These are phyloP conservation scores for Dendrothele bispora DNA, from an alignment of 768 basidiomycete genomes.

Conservation along the genomic window DNA sequence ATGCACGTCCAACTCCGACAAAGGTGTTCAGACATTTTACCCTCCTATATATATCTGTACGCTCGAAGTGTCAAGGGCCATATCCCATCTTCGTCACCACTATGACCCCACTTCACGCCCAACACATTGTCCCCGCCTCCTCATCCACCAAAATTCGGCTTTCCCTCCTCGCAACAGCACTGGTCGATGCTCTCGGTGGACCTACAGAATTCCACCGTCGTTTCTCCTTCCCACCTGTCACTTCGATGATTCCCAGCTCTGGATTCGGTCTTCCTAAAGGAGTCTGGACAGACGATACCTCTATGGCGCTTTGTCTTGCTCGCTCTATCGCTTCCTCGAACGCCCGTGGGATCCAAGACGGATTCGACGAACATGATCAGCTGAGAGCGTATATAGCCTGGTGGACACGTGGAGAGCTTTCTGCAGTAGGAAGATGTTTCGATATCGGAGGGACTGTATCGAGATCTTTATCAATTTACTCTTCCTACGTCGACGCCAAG, in stretches of 20 bases:
- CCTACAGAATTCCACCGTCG: constrained; percentile 42
- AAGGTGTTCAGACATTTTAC: no score
- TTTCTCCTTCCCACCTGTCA: constrained; percentile 32
- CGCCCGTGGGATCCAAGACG: no score
- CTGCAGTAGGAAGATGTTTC: constrained; percentile 35
- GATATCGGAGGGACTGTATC: constrained; percentile 38
- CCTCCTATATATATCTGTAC: no score
- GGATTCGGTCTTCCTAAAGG: constrained; percentile 37
- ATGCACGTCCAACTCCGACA: no score
- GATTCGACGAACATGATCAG: constrained; percentile 36
- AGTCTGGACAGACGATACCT: constrained; percentile 51
- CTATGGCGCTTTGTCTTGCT: constrained; percentile 46
- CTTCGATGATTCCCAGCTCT: constrained; percentile 36
- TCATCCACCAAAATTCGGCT: constrained; percentile 37
- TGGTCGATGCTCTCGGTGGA: constrained; percentile 47
- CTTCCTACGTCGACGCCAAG: no score
- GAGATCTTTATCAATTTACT: no score
- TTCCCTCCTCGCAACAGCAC: constrained; percentile 38
- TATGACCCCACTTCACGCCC: no score
- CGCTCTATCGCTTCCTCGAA: constrained; percentile 40
- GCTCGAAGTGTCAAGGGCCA: no score
- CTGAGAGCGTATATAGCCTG: constrained; percentile 34
- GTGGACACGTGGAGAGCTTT: constrained; percentile 31
- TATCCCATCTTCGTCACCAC: no score
- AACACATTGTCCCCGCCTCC: constrained; percentile 25